Conservation (phyloP, 495 filamentous ascomycete species). For the Letharia lupina region DNA sequence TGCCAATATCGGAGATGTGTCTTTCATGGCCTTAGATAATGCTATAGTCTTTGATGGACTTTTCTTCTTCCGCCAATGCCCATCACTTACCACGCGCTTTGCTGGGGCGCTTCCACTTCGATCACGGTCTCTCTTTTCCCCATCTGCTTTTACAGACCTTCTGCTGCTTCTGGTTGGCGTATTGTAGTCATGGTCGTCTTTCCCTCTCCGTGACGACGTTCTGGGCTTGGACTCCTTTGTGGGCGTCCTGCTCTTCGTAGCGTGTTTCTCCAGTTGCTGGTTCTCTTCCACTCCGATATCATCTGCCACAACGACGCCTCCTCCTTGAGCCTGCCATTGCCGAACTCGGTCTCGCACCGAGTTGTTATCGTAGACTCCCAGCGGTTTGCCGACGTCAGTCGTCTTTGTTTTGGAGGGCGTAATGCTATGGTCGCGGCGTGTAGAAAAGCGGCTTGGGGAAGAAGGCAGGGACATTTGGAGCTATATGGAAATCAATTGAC, state of each 20-base stretch:
- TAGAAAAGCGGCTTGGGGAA: constrained; percentile 38
- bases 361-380: constrained; percentile 47
- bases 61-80: constrained; percentile 58
- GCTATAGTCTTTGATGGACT: constrained; percentile 33
- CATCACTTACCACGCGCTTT: constrained; percentile 74
- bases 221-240: not conserved
- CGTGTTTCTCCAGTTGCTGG: constrained; percentile 20
- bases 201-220: constrained; percentile 23
- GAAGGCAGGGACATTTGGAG: constrained; percentile 40
- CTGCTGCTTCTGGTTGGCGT: constrained; percentile 21
- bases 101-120: constrained; percentile 52
- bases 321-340: constrained; percentile 64
- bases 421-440: constrained; percentile 34
- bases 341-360: constrained; percentile 63
- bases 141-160: constrained; percentile 27
- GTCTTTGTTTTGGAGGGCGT: constrained; percentile 31
- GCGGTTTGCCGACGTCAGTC: constrained; percentile 44
- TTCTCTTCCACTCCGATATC: constrained; percentile 35
- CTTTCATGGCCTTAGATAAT: constrained; percentile 28
- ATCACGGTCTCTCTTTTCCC: constrained; percentile 25
- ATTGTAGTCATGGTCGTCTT: constrained; percentile 18
- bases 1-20: constrained; percentile 45
- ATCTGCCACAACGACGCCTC: constrained; percentile 48
- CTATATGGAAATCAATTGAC: constrained; percentile 21
- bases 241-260: constrained; percentile 19